Percentiles rank a stretch among this genome's conserved stretches.
Evolutionary conservation across 164 flowering plant genomes (phyloP).

Genomic region (Nelumbo lutea): DNA sequence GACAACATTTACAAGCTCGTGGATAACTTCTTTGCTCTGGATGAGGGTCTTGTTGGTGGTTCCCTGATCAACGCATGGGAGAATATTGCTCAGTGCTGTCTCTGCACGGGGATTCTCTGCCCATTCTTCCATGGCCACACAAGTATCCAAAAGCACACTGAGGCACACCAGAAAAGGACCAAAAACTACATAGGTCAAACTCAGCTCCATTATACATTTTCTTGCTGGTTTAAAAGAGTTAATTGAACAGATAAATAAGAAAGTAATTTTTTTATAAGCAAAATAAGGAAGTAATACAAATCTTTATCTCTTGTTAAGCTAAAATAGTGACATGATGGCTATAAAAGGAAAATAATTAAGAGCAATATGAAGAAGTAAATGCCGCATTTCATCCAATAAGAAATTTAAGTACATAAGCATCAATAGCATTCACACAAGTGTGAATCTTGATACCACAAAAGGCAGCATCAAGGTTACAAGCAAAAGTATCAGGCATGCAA

Average conservation of each 20-base stretch:
- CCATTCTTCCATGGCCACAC: constrained; percentile 94
- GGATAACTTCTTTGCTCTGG: constrained; percentile 68
- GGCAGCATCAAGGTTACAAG: too few species aligned
- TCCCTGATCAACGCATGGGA: constrained; percentile 82
- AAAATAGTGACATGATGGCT: too few species aligned
- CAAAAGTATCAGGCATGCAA: too few species aligned
- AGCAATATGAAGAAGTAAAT: too few species aligned
- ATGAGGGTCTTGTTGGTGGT: constrained; percentile 69
- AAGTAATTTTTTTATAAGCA: not conserved
- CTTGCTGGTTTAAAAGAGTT: not conserved
- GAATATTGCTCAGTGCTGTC: constrained; percentile 78
- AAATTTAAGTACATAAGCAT: too few species aligned
- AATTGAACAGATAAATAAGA: not conserved
- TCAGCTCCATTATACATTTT: not conserved
- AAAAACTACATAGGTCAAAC: not conserved
- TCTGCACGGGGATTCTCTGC: constrained; percentile 78
- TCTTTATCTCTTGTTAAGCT: too few species aligned
- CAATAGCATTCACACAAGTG: too few species aligned
- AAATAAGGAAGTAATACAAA: too few species aligned
- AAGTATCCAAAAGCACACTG: constrained; percentile 85
- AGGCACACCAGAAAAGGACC: not conserved
- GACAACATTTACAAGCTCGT: constrained; percentile 53
- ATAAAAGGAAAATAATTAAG: too few species aligned
- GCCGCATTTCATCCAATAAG: too few species aligned
- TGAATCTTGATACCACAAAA: too few species aligned